Evolutionary conservation across 768 basidiomycete species (phyloP).

Genomic region (Cubamyces sp.): DNA sequence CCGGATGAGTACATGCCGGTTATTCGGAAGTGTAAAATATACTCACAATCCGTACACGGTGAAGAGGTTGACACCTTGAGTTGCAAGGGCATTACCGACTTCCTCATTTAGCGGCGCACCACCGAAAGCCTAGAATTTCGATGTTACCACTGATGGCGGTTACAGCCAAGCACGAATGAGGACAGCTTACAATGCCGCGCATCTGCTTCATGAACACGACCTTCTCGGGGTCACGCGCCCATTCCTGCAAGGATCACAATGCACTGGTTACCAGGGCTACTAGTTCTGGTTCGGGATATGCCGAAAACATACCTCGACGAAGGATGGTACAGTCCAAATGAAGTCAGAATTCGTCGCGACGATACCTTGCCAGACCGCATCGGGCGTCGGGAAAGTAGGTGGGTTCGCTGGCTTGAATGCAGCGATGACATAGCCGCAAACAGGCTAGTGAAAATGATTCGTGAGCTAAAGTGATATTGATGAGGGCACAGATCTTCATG

Average conservation of each 20-base stretch:
- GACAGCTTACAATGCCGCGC: constrained; percentile 9
- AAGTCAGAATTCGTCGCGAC: constrained; percentile 11
- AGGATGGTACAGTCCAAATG: constrained; percentile 24
- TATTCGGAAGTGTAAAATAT: background rate
- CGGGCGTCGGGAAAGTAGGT: constrained; percentile 30
- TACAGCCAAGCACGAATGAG: too few species aligned
- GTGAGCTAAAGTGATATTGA: background rate
- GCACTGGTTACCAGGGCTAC: too few species aligned
- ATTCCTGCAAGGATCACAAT: constrained; percentile 13
- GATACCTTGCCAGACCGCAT: constrained; percentile 18
- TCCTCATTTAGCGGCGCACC: constrained; percentile 19
- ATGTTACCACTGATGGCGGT: background rate
- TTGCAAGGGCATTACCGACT: constrained; percentile 13
- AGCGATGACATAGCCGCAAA: constrained; percentile 26
- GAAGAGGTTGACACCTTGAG: constrained; percentile 14
- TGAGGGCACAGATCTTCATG: too few species aligned
- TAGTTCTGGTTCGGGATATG: background rate
- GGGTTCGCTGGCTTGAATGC: constrained; percentile 32
- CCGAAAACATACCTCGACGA: constrained; percentile 20
- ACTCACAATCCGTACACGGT: constrained; percentile 18
- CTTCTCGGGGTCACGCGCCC: constrained; percentile 28
- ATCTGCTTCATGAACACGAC: constrained; percentile 19
- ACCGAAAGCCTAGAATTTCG: constrained; percentile 15
- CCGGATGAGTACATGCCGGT: background rate
- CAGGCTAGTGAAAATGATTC: background rate